Evolutionary conservation across 768 basidiomycete species (phyloP).

Genomic region (Epithele typhae): DNA sequence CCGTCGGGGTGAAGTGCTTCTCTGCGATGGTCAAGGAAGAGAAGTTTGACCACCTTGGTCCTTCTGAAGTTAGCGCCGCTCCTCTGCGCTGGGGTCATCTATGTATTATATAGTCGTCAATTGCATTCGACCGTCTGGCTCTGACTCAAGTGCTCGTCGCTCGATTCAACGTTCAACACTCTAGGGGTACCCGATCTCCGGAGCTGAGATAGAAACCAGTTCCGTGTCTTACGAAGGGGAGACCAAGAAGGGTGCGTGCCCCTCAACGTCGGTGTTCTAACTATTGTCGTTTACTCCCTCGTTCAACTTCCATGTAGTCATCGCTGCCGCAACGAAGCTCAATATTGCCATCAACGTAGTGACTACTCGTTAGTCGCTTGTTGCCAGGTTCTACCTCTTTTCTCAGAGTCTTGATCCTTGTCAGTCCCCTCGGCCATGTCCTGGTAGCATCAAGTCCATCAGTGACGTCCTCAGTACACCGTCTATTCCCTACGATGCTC

Average conservation of each 20-base stretch:
- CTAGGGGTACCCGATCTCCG: slow-evolving; percentile 45
- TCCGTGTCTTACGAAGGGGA: slow-evolving; percentile 52
- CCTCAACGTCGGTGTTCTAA: too few species aligned
- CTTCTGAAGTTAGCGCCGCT: slow-evolving; percentile 47
- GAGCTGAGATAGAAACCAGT: slow-evolving; percentile 65
- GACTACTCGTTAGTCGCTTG: slow-evolving; percentile 43
- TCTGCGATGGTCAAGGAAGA: slow-evolving; percentile 45
- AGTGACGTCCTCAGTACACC: slow-evolving; percentile 21
- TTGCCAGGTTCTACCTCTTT: neutral
- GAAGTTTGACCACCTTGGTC: slow-evolving; percentile 53
- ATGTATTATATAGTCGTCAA: neutral
- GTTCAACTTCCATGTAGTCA: slow-evolving; percentile 28
- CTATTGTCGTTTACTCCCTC: too few species aligned
- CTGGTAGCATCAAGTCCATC: slow-evolving; percentile 41
- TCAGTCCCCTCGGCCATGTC: slow-evolving; percentile 50
- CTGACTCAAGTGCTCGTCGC: too few species aligned
- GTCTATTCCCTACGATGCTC: neutral
- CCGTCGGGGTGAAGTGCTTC: slow-evolving; percentile 36
- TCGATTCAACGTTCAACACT: too few species aligned
- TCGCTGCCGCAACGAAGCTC: slow-evolving; percentile 48
- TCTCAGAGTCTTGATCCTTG: neutral
- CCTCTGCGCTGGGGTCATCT: slow-evolving; percentile 39
- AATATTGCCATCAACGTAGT: slow-evolving; percentile 51
- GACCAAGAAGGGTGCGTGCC: slow-evolving; percentile 35
- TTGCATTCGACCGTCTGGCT: neutral